phyloP scores from a whole-genome alignment of 768 basidiomycete species.

The Tulasnella sp. region DNA sequence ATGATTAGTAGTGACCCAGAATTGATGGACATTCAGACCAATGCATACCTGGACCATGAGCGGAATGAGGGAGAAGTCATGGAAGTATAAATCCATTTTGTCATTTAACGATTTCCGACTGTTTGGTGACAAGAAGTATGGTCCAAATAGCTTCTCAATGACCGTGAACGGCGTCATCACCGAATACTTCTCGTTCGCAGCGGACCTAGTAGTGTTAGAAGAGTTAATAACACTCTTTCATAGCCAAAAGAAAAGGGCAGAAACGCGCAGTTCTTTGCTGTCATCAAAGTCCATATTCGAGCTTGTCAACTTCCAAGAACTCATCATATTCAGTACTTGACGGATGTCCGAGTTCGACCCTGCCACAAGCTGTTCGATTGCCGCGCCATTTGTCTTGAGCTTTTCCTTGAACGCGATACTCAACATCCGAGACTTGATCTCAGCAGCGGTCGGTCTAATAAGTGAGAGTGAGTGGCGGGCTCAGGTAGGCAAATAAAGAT shows the following conservation, averaged over 20 bases:
- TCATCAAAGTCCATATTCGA: conserved; percentile 82
- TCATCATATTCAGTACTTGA: conserved; percentile 95
- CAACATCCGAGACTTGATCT: conserved; percentile 78
- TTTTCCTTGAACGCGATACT: conserved; percentile 88
- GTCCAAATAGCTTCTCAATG: conserved; percentile 79
- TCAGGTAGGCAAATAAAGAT: background rate
- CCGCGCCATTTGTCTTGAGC: conserved; percentile 83
- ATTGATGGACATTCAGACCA: background rate
- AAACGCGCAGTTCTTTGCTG: conserved; percentile 73
- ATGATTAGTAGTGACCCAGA: background rate
- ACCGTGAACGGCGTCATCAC: conserved; percentile 90
- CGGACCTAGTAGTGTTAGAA: conserved; percentile 41
- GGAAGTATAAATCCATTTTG: conserved; percentile 95
- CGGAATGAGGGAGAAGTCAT: conserved; percentile 89
- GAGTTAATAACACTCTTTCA: background rate
- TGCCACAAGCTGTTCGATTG: conserved; percentile 80
- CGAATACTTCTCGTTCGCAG: conserved; percentile 85
- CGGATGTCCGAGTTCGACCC: conserved; percentile 94
- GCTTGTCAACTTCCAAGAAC: conserved; percentile 87
- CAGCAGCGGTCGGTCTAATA: conserved; percentile 59
- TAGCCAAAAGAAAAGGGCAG: background rate
- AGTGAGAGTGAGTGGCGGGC: conserved; percentile 7
- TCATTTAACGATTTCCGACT: conserved; percentile 73
- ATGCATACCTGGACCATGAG: conserved; percentile 80
- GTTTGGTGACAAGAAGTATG: conserved; percentile 79